Conservation (phyloP, 1,284 basidiomycete species). For the Flammula alnicola region DNA sequence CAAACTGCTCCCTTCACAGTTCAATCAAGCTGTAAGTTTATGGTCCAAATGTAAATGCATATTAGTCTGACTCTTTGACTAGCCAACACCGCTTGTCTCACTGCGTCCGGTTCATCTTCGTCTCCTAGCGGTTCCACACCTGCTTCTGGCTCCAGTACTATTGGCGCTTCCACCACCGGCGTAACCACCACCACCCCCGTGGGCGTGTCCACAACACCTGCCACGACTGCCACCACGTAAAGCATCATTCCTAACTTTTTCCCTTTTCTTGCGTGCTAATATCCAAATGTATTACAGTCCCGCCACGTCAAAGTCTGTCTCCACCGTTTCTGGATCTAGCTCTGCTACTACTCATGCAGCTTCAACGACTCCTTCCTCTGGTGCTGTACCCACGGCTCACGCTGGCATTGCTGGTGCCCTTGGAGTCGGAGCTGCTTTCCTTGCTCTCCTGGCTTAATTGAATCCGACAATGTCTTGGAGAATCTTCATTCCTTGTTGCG, state of each 20-base stretch:
- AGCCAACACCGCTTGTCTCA: slow-evolving; percentile 42
- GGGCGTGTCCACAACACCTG: slow-evolving; percentile 17
- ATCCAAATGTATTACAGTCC: too few relatives aligned
- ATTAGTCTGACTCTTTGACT: slow-evolving; percentile 10
- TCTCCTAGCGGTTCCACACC: too few relatives aligned
- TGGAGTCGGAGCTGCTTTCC: slow-evolving; percentile 46
- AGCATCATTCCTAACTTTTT: slow-evolving; percentile 18
- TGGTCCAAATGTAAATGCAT: neutral
- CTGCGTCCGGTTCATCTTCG: slow-evolving; percentile 23
- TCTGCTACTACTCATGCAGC: slow-evolving; percentile 5
- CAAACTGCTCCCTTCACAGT: slow-evolving; percentile 59
- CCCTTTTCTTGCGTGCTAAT: too few relatives aligned
- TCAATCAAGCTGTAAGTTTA: slow-evolving; percentile 47
- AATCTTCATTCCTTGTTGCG: slow-evolving; percentile 1
- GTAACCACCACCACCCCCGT: slow-evolving; percentile 24
- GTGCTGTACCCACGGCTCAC: slow-evolving; percentile 37
- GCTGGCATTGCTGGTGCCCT: slow-evolving; percentile 46
- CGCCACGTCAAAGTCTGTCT: too few relatives aligned
- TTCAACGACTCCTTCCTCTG: slow-evolving; percentile 24
- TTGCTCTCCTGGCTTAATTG: slow-evolving; percentile 46
- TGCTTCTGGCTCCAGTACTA: slow-evolving; percentile 25
- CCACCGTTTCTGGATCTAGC: too few relatives aligned
- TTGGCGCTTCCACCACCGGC: slow-evolving; percentile 21
- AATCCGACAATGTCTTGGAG: slow-evolving; percentile 20
- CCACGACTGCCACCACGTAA: slow-evolving; percentile 23